Evolutionary conservation across 306 rosid genomes (phyloP), one percentile per base, ranked within the genome.

Genomic region (Rosa rugosa): DNA sequence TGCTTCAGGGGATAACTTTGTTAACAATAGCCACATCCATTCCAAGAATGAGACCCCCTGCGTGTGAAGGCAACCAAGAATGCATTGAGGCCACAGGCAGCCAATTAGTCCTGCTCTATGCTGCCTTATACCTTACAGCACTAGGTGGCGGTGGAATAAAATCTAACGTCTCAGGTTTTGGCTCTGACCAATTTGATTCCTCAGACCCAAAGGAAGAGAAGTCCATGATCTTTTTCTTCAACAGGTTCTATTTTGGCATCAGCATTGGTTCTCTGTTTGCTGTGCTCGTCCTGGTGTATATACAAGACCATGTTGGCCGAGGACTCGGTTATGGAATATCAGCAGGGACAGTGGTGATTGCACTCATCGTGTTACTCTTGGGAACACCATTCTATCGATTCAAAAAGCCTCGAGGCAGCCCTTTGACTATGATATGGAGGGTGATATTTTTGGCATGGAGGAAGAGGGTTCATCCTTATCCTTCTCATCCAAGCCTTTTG

Each of bases 221-320:
- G 81, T 83, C 87, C 42, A 95, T 95, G 99, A 70, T 95, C 8
- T 95, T 92, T 78, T 95, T 92, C 99, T 92, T 95, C 91, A 95
- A 95, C 18, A 92, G 99, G 76, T 90, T 95, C 90, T 95, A 92
- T 66, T 92, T 92, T 75, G 84, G 83, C n/a, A 85, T 95, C 27
- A 92, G 98, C 76, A 76, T 91, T 7, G 98, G 99, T 34, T 95
- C 99, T 47, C 77, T 92, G 7, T 95, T 95, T 66, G 85, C 97
- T 31, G 98, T 91, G 17, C 17, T 87, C 27, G 98, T 92, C 45
- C 87, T 92, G 79, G 97, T 95, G 60, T 95, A 92, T 79, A 83
- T 95, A 63, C 99, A 92, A 84, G 99, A 92, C 31, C 82, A 91
- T 56, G 85, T 92, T 42, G 98, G 98, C 59, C 89, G 99, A 85